Conservation (phyloP, 768 basidiomycete species). For the Pleurotus cornucopiae region DNA sequence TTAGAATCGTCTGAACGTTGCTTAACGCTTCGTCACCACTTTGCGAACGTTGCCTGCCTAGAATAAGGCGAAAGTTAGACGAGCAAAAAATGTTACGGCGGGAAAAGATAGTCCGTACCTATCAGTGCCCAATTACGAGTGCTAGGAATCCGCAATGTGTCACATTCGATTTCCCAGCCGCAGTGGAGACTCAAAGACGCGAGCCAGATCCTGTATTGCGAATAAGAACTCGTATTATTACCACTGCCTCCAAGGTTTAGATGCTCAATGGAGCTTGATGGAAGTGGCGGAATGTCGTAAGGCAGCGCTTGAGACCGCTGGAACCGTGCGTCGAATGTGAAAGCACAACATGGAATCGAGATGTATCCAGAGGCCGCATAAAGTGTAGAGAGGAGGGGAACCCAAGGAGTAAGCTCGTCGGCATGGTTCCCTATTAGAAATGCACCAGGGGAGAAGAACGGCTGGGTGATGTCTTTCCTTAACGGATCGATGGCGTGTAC, state of each 20-base stretch:
- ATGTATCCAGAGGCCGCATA: conserved; percentile 62
- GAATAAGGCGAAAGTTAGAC: conserved; percentile 1
- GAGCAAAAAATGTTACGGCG: not conserved
- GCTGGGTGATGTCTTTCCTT: conserved; percentile 5
- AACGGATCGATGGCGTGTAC: conserved; percentile 70
- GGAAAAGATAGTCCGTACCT: conserved; percentile 38
- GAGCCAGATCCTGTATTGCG: conserved; percentile 84
- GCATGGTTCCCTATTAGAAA: conserved; percentile 96
- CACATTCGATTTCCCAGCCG: conserved; percentile 87
- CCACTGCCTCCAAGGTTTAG: conserved; percentile 65
- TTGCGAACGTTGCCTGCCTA: conserved; percentile 28
- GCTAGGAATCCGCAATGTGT: conserved; percentile 84
- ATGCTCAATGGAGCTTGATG: conserved; percentile 26
- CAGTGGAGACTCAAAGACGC: conserved; percentile 65
- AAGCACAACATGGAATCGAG: conserved; percentile 90
- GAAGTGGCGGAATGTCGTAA: conserved; percentile 22
- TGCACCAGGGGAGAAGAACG: conserved; percentile 35
- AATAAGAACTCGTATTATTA: conserved; percentile 64
- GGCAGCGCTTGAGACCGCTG: conserved; percentile 40
- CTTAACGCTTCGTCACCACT: conserved; percentile 16
- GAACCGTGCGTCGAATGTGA: conserved; percentile 69
- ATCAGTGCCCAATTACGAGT: conserved; percentile 92
- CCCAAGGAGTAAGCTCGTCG: conserved; percentile 95
- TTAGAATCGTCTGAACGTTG: conserved; percentile 53
- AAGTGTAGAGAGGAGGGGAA: conserved; percentile 74